Conservation (phyloP, 2,329 filamentous ascomycete genomes). For the Orbilia oligospora region DNA sequence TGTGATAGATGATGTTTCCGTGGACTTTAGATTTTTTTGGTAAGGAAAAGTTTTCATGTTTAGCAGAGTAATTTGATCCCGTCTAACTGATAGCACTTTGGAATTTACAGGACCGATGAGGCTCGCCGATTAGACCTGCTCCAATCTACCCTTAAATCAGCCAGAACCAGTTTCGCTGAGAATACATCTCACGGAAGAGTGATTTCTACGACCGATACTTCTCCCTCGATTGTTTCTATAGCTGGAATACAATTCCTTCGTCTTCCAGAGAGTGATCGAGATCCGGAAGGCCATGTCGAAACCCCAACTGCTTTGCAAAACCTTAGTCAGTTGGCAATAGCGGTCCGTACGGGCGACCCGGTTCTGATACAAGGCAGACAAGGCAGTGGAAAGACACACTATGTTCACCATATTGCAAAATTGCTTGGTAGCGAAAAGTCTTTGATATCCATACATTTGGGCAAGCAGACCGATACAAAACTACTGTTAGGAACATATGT, state of each 20-base stretch:
- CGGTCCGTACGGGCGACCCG: conserved; percentile 78
- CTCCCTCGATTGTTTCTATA: conserved; percentile 30
- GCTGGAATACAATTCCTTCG: conserved; percentile 44
- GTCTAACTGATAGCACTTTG: conserved; percentile 1
- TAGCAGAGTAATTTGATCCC: not conserved
- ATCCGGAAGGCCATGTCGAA: conserved; percentile 73
- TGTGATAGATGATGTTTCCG: conserved; percentile 12
- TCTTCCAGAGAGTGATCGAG: conserved; percentile 73
- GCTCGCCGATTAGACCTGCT: conserved; percentile 44
- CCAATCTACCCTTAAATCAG: conserved; percentile 12
- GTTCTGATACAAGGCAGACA: conserved; percentile 85
- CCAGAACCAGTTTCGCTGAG: not conserved
- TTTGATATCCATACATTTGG: conserved; percentile 95
- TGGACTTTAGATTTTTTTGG: conserved; percentile 53
- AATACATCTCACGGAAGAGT: conserved; percentile 10
- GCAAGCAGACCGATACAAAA: conserved; percentile 98
- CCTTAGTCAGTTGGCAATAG: conserved; percentile 76
- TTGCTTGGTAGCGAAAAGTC: conserved; percentile 82
- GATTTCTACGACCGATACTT: conserved; percentile 45
- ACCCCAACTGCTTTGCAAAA: conserved; percentile 82
- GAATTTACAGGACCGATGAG: conserved; percentile 42
- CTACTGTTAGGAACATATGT: conserved; percentile 95
- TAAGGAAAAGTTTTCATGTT: conserved; percentile 13
- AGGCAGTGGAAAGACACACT: conserved; percentile 90
- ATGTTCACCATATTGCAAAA: conserved; percentile 85